Evolutionary conservation across 768 basidiomycete species (phyloP), one percentile per base, ranked within the genome.

Genomic region (Nidularia pulvinata): DNA sequence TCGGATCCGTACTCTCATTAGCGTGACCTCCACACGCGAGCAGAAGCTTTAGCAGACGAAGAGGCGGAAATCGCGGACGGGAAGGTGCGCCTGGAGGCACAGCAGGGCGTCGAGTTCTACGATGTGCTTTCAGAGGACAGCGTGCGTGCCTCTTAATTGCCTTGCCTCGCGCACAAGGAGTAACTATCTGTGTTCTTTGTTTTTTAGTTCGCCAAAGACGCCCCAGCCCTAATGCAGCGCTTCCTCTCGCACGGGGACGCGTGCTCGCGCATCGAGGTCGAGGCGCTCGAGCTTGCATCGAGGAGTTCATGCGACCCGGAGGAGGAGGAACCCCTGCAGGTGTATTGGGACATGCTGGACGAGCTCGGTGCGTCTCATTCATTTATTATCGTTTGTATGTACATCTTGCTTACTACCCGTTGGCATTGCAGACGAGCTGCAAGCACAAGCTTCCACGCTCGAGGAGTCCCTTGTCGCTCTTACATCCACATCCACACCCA

Each of bases 161-260:
- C 42, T 39, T 42, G n/a, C n/a, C n/a, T n/a, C 37, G 33, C 45
- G 19, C 55, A 55, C 45, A 32, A 16, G 7, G 33, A 9, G 7
- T 33, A 16, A 48, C 44, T 14, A n/a, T 43, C 53, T 54, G 14
- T 52, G 46, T 43, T 53, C 36, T 11, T 33, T 35, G 33, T 16
- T 30, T 3, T 46, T 1, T 52, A 81, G 79, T 73, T 81, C 51
- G 64, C 70, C 4, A 70, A 70, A 52, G 68, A 69, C n/a, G 78
- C 77, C 0, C 80, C 82, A 16, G 62, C 61, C 0, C 65, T 80
- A n/a, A 81, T 82, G 70, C 73, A 80, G 55, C 57, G 66, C 1
- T 83, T 81, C 58, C 66, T 77, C 14, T 60, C 71, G 0, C 77
- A 82, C 59, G 80, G 78, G 3, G 75, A 79, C 34, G 66, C 67